These are phyloP conservation scores for Candida saitoana DNA, from an alignment of 805 yeast genomes.

Conservation along the genomic window DNA sequence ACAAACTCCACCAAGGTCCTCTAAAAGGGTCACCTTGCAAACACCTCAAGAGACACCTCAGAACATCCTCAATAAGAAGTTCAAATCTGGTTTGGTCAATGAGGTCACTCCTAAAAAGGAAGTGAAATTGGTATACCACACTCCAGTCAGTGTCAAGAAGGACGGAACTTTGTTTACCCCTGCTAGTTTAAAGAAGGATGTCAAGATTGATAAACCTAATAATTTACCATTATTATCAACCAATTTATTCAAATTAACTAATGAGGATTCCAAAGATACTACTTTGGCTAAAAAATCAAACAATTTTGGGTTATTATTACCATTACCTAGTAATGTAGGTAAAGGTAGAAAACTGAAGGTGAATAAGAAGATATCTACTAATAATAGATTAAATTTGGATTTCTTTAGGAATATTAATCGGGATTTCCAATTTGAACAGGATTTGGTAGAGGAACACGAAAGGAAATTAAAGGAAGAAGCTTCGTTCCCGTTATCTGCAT, in stretches of 20 bases:
- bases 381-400: conserved; percentile 15
- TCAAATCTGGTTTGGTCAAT: not conserved
- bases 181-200: not conserved
- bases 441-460: conserved; percentile 9
- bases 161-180: not conserved
- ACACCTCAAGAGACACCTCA: conserved; percentile 5
- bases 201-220: not conserved
- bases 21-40: not conserved
- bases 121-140: not conserved
- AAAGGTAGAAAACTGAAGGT: conserved; percentile 21
- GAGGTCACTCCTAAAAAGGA: not conserved
- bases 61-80: not conserved
- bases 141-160: not conserved
- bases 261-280: not conserved
- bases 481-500: not conserved
- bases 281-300: not conserved
- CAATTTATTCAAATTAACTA: not conserved
- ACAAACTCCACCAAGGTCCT: conserved; percentile 3
- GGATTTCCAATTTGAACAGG: conserved; percentile 26
- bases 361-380: conserved; percentile 5
- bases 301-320: conserved; percentile 27
- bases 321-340: conserved; percentile 37
- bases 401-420: conserved; percentile 17
- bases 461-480: not conserved
- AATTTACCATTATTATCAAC: not conserved